Base-by-base conservation (phyloP, 106 monocot genomes). In the Dendrobium chrysotoxum region DNA sequence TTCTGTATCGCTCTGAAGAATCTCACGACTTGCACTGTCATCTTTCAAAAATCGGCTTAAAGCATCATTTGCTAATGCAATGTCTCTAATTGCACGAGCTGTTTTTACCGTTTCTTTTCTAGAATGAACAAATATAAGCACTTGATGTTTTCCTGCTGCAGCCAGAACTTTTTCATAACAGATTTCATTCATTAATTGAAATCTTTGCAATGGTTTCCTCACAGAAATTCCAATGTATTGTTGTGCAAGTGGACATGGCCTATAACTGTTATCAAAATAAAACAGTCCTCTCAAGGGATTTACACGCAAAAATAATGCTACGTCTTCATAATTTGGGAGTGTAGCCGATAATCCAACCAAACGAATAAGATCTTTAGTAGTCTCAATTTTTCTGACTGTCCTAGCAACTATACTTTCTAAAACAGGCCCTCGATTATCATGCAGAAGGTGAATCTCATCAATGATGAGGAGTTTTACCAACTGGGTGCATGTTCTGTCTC, bases 141-240 rank as follows among this genome's bases (percentile, higher is more conserved):
- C 89, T 72, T 99, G 99, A 81, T 99, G 91, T 61, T 99, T 99
- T 77, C 99, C 99, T 17, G 99, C 99, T 72, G 86, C 85, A 80
- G 71, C 88, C 76, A 91, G 75, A 41, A 99, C 99, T 83, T 99
- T 99, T 46, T 99, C 93, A 79, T 99, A 99, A 81, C 99, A 99
- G 17, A 99, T 95, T 67, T 99, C 99, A 87, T 99, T 99, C 99
- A 99, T 99, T 83, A 99, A 84, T 78, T 99, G 99, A 78, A 99
- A 95, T 66, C 99, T 84, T 85, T 99, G 99, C n/a, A 99, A 78
- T 45, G 99, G 99, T 28, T 99, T 99, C 85, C 91, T 99, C 42
- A 99, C 91, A 38, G 95, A 90, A 75, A 99, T 93, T 54, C 99
- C 99, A 70, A 99, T 95, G 80, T 99, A 99, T 79, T 99, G 99